Conservation (phyloP, 108 stramenopile genomes). For the Nitzschia putrida region DNA sequence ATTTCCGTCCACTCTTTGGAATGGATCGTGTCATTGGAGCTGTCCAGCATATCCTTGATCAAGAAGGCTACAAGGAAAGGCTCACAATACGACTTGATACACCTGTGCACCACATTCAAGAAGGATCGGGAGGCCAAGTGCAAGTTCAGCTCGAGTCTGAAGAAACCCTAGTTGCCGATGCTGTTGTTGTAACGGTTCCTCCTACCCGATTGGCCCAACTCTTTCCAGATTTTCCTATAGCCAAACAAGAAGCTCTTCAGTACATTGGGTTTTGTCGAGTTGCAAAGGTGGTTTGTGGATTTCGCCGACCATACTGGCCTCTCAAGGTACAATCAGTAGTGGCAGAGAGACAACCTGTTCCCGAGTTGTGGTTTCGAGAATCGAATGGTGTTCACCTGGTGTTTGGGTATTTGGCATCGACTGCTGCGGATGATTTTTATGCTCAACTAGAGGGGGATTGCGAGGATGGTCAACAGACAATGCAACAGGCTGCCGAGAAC, state of each 20-base stretch:
- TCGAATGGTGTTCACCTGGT: constrained; percentile 4
- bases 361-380: constrained; percentile 52
- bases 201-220: constrained; percentile 18
- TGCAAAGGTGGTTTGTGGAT: constrained; percentile 35
- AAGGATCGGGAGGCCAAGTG: no score
- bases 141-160: no score
- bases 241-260: constrained; percentile 32
- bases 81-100: neutral
- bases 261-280: constrained; percentile 32
- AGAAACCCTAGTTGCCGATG: constrained; percentile 18
- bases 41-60: neutral
- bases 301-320: constrained; percentile 32
- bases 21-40: constrained; percentile 2
- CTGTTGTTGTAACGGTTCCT: constrained; percentile 46
- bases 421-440: constrained; percentile 33
- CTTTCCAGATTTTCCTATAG: constrained; percentile 6
- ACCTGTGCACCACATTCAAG: constrained; percentile 1
- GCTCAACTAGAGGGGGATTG: neutral
- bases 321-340: constrained; percentile 29
- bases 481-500: constrained; percentile 5
- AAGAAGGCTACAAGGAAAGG: constrained; percentile 12
- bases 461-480: neutral
- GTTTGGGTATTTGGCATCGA: constrained; percentile 33
- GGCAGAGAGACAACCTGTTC: constrained; percentile 23
- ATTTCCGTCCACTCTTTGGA: constrained; percentile 25